These are phyloP conservation scores for Metahyphopichia silvanorum DNA, from an alignment of 805 yeast genomes.

Conservation along the genomic window DNA sequence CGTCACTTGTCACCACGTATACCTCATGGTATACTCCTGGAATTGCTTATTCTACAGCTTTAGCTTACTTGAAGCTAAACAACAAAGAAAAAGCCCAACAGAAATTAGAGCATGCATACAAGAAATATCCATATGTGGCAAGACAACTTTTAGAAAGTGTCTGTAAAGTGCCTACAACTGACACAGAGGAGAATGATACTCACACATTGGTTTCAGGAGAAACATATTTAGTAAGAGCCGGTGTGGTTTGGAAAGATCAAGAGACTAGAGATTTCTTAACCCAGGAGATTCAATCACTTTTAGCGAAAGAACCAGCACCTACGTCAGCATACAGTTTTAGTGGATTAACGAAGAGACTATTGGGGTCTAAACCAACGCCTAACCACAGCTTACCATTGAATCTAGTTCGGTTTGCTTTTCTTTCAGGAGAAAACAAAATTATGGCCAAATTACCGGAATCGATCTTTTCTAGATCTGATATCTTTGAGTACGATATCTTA, in stretches of 20 bases:
- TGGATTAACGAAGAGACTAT: conserved; percentile 3
- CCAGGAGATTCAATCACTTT: conserved; percentile 27
- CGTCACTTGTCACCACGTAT: conserved; percentile 57
- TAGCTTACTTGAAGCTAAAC: conserved; percentile 53
- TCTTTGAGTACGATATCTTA: conserved; percentile 67
- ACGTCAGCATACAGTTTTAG: conserved; percentile 3
- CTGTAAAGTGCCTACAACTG: conserved; percentile 15
- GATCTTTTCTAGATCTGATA: conserved; percentile 60
- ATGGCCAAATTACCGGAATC: conserved; percentile 66
- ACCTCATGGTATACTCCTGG: conserved; percentile 72
- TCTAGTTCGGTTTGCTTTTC: conserved; percentile 61
- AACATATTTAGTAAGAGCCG: conserved; percentile 58
- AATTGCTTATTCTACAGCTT: conserved; percentile 58
- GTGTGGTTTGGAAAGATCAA: conserved; percentile 51
- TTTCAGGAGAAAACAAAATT: conserved; percentile 67
- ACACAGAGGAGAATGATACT: conserved; percentile 30
- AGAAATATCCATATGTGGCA: conserved; percentile 57
- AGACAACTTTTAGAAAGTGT: conserved; percentile 45
- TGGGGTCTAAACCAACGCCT: too few species aligned
- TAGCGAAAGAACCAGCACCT: conserved; percentile 1
- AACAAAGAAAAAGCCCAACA: conserved; percentile 42
- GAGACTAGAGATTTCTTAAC: conserved; percentile 46
- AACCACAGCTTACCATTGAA: conserved; percentile 61
- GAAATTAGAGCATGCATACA: conserved; percentile 49
- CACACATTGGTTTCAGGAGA: conserved; percentile 53